Conservation (phyloP, 129 eudicot species). For the Escallonia herrerae region DNA sequence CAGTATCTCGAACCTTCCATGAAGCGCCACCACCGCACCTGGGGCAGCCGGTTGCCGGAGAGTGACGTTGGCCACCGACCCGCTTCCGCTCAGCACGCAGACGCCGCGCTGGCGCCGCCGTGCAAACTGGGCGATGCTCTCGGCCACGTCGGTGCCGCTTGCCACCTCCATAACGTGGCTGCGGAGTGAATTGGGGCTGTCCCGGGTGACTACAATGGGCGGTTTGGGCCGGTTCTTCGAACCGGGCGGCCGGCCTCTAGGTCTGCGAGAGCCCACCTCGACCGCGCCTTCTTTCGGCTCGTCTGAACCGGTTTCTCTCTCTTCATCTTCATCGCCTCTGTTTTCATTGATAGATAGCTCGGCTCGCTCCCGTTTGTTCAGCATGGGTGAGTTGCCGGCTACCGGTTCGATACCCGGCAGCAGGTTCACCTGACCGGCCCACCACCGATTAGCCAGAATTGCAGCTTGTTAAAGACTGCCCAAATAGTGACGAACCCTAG, state of each 20-base stretch:
- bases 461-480: neutral
- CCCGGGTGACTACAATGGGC: slow-evolving; percentile 67
- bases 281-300: slow-evolving; percentile 73
- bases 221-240: slow-evolving; percentile 68
- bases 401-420: slow-evolving; percentile 29
- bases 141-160: slow-evolving; percentile 73
- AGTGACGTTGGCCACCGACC: slow-evolving; percentile 57
- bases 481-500: neutral
- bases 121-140: slow-evolving; percentile 55
- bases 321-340: slow-evolving; percentile 43
- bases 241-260: slow-evolving; percentile 72
- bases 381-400: slow-evolving; percentile 17
- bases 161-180: slow-evolving; percentile 76
- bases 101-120: slow-evolving; percentile 66
- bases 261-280: slow-evolving; percentile 46
- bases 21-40: slow-evolving; percentile 55
- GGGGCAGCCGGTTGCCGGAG: slow-evolving; percentile 64
- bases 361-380: slow-evolving; percentile 26
- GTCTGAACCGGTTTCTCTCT: slow-evolving; percentile 26
- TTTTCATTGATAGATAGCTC: slow-evolving; percentile 32
- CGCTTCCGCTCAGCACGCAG: slow-evolving; percentile 58
- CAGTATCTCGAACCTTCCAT: slow-evolving; percentile 67
- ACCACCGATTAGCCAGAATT: slow-evolving; percentile 55
- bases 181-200: slow-evolving; percentile 70
- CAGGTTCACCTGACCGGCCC: slow-evolving; percentile 45